These are phyloP conservation scores for Hagleromyces aurorensis DNA, from an alignment of 805 yeast genomes.

Conservation along the genomic window DNA sequence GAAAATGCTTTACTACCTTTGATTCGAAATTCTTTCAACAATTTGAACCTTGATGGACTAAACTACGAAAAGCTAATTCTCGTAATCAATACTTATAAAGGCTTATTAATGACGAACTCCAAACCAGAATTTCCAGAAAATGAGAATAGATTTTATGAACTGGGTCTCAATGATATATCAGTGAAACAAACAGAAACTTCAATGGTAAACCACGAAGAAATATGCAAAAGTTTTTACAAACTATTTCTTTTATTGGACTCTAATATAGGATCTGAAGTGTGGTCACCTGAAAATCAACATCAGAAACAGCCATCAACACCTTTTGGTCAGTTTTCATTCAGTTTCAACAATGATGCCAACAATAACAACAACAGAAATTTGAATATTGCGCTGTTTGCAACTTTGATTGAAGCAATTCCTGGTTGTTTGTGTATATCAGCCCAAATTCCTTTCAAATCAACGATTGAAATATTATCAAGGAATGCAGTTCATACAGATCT, in stretches of 20 bases:
- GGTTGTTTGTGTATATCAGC: conserved; percentile 46
- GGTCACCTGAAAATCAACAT: conserved; percentile 32
- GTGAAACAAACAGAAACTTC: conserved; percentile 26
- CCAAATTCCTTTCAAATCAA: conserved; percentile 48
- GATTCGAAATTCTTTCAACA: conserved; percentile 53
- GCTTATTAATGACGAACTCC: conserved; percentile 59
- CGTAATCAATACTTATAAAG: conserved; percentile 61
- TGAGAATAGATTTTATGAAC: conserved; percentile 27
- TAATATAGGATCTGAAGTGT: conserved; percentile 43
- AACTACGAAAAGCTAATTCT: conserved; percentile 65
- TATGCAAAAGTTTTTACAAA: conserved; percentile 48
- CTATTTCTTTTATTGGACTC: conserved; percentile 54
- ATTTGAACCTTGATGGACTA: conserved; percentile 48
- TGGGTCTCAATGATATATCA: conserved; percentile 29
- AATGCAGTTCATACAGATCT: conserved; percentile 64
- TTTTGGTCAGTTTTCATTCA: conserved; percentile 34
- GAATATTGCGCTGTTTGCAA: conserved; percentile 57
- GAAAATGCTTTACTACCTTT: conserved; percentile 73
- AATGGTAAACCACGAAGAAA: conserved; percentile 56
- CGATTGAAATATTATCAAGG: conserved; percentile 69
- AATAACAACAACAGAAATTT: conserved; percentile 27
- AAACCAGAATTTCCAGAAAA: conserved; percentile 69
- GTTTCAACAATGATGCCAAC: conserved; percentile 33
- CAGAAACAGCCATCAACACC: conserved; percentile 31
- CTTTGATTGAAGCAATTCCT: conserved; percentile 64